Percentiles rank a stretch among this genome's conserved stretches.
phyloP scores from a whole-genome alignment of 176 grass and related monocot species.

The Lolium rigidum region DNA sequence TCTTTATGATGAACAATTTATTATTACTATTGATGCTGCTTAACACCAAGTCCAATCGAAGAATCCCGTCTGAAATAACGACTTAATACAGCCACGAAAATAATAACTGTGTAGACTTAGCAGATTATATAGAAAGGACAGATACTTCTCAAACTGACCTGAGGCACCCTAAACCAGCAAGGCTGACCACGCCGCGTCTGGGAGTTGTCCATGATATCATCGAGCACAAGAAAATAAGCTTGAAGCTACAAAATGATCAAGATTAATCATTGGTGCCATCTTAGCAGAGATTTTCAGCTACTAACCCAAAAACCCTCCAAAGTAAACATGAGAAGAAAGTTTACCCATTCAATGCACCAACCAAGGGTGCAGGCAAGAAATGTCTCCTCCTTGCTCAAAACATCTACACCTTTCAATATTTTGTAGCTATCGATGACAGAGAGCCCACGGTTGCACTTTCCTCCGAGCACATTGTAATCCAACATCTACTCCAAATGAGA shows the following conservation, averaged over 20 bases:
- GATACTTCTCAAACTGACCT: constrained; percentile 58
- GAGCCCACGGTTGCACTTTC: constrained; percentile 88
- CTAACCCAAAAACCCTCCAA: background rate
- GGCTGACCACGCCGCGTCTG: constrained; percentile 88
- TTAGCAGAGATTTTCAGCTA: constrained; percentile 1
- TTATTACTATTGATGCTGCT: background rate
- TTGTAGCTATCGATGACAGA: constrained; percentile 97
- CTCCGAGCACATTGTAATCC: constrained; percentile 97
- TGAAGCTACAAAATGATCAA: constrained; percentile 71
- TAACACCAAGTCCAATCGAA: background rate
- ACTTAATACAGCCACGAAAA: constrained; percentile 11
- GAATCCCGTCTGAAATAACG: background rate
- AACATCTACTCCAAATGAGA: constrained; percentile 71
- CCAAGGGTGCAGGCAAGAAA: constrained; percentile 92
- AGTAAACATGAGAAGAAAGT: constrained; percentile 2
- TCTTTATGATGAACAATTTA: background rate
- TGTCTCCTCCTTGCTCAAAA: constrained; percentile 67
- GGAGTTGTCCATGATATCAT: constrained; percentile 98
- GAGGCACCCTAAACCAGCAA: constrained; percentile 91
- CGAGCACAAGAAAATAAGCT: constrained; percentile 97
- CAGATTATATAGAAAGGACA: background rate
- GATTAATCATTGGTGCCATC: background rate
- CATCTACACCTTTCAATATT: constrained; percentile 66
- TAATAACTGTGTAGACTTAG: background rate
- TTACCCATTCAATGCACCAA: constrained; percentile 99